Percentiles rank a stretch among this genome's conserved stretches.
These are phyloP conservation scores for Calonectria pseudoturangicola DNA, from an alignment of 2,329 filamentous ascomycete genomes.

Conservation along the genomic window DNA sequence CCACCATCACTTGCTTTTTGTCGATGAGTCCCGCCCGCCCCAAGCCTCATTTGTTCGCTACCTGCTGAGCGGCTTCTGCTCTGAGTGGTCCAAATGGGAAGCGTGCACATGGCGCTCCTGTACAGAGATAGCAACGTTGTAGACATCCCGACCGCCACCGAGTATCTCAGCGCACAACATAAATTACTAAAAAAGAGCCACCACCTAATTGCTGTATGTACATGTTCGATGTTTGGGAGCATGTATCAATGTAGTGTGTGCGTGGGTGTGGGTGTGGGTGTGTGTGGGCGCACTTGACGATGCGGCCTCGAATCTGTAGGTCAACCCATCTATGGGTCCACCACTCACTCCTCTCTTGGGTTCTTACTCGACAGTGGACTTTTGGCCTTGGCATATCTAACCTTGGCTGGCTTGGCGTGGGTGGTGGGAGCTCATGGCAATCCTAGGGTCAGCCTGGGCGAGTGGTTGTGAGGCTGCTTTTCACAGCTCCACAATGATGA, in stretches of 20 bases:
- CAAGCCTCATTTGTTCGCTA: constrained; percentile 47
- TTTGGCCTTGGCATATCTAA: constrained; percentile 50
- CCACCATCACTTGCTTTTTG: constrained; percentile 41
- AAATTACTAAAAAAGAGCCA: constrained; percentile 26
- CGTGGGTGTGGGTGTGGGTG: neutral
- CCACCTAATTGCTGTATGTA: constrained; percentile 11
- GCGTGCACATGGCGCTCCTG: constrained; percentile 53
- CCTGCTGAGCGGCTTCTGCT: constrained; percentile 40
- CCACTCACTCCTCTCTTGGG: constrained; percentile 43
- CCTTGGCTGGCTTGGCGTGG: constrained; percentile 43
- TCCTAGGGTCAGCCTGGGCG: constrained; percentile 29
- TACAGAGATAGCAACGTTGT: constrained; percentile 41
- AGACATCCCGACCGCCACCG: constrained; percentile 26
- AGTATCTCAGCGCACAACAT: constrained; percentile 22
- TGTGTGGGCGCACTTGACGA: neutral
- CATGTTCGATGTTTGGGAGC: too few species aligned
- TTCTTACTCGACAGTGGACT: constrained; percentile 31
- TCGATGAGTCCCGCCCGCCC: constrained; percentile 33
- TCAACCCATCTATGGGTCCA: neutral
- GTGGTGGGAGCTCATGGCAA: constrained; percentile 34
- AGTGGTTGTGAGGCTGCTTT: constrained; percentile 39
- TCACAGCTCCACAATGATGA: constrained; percentile 36
- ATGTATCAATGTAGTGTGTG: neutral
- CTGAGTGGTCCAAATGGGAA: constrained; percentile 44
- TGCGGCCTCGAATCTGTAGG: neutral